phyloP scores from a whole-genome alignment of 2,329 filamentous ascomycete genomes.

The Ophiostoma australiae region DNA sequence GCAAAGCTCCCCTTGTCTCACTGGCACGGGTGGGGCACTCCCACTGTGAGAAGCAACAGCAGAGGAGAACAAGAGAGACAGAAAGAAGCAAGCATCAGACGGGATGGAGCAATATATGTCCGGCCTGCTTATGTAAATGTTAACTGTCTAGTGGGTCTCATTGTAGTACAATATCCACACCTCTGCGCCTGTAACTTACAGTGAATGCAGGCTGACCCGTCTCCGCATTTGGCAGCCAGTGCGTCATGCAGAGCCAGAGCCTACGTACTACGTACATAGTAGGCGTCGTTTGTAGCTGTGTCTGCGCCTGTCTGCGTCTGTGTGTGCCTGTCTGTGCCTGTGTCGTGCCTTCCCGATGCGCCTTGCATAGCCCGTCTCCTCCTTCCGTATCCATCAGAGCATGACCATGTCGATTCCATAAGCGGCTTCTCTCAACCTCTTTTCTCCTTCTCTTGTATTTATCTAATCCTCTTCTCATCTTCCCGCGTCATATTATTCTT shows the following conservation, averaged over 20 bases:
- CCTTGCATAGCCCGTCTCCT: slow-evolving; percentile 1
- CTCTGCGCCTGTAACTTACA: background rate
- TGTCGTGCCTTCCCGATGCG: slow-evolving; percentile 5
- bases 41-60: background rate
- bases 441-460: background rate
- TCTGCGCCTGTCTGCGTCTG: background rate
- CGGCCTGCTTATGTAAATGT: background rate
- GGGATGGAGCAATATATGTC: background rate
- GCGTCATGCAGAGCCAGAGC: background rate
- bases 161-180: background rate
- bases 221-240: slow-evolving; percentile 8
- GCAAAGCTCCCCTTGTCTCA: slow-evolving; percentile 1
- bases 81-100: background rate
- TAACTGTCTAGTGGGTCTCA: background rate
- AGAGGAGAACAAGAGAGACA: background rate
- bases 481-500: background rate
- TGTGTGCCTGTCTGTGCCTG: background rate
- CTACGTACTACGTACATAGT: background rate
- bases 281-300: background rate
- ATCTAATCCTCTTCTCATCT: background rate
- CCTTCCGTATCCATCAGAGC: background rate
- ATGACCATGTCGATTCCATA: background rate
- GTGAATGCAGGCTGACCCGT: background rate
- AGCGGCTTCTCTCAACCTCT: background rate
- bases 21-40: background rate